Percentiles rank a stretch among this genome's conserved stretches.
These are phyloP conservation scores for Amanita fuliginea DNA, from an alignment of 768 basidiomycete species.

Conservation along the genomic window DNA sequence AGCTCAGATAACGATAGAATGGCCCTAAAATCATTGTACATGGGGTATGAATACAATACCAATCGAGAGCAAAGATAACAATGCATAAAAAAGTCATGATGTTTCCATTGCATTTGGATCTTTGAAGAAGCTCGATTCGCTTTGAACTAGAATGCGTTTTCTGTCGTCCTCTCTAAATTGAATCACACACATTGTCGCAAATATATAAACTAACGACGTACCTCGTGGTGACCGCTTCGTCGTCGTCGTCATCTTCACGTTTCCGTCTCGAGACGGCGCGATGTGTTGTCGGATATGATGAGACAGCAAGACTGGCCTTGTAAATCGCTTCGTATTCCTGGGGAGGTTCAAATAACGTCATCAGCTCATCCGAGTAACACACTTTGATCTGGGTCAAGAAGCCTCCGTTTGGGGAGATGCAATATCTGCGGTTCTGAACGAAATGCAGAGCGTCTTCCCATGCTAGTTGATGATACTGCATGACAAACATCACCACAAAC, in stretches of 20 bases:
- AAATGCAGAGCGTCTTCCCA: slow-evolving; percentile 86
- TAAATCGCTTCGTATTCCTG: slow-evolving; percentile 95
- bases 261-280: slow-evolving; percentile 48
- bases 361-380: slow-evolving; percentile 5
- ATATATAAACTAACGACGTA: slow-evolving; percentile 12
- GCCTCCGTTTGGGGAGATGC: slow-evolving; percentile 86
- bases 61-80: slow-evolving; percentile 10
- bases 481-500: slow-evolving; percentile 90
- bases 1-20: slow-evolving; percentile 15
- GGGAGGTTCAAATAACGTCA: background rate
- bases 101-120: slow-evolving; percentile 43
- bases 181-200: background rate
- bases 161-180: slow-evolving; percentile 30
- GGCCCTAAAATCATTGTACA: slow-evolving; percentile 9
- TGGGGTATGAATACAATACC: slow-evolving; percentile 13
- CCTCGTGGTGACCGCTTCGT: slow-evolving; percentile 29
- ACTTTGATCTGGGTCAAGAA: slow-evolving; percentile 89
- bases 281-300: slow-evolving; percentile 38
- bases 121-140: slow-evolving; percentile 15
- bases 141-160: slow-evolving; percentile 33
- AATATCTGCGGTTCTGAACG: slow-evolving; percentile 87
- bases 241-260: slow-evolving; percentile 66
- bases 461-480: slow-evolving; percentile 70
- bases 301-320: slow-evolving; percentile 62
- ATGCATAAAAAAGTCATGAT: slow-evolving; percentile 17